Evolutionary conservation across 305 asterid genomes (phyloP), one percentile per base, ranked within the genome.

Genomic region (Withania somnifera): DNA sequence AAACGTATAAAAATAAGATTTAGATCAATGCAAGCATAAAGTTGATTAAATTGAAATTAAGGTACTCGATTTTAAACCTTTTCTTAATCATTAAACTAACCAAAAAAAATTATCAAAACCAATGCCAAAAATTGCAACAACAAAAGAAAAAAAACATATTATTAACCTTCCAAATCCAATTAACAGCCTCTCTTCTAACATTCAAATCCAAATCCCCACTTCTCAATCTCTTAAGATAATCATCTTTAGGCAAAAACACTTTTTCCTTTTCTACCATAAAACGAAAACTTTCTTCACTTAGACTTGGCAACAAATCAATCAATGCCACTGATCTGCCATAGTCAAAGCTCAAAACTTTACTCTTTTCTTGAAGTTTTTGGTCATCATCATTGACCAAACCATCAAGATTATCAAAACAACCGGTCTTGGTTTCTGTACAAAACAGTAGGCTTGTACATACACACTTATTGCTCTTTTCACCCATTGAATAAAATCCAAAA

Each of bases 111-210:
- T 19, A 51, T 51, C 57, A 52, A 52, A 52, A 84, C 34, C 36
- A 53, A 47, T 61, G 24, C 82, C 78, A 52, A 0, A 32, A 64
- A 3, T 34, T 34, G 38, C 38, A 34, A 34, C 38, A 34, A 34
- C 38, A 34, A 34, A 36, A 36, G 6, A 34, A 36, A 5, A 8
- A 38, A 81, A 79, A 85, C 30, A 19, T 86, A 85, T 32, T n/a
- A 28, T 57, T 75, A 57, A 95, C 98, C 98, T 93, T 92, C 83
- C 85, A 75, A 89, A 92, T 91, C 98, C 98, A 95, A 85, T 92
- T 94, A 88, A 93, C 82, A 60, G 98, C 94, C 78, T 90, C 90
- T 51, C 84, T 88, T 88, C 98, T 90, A 71, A 85, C 76, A 45
- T 90, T 88, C 87, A 86, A 76, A 88, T 93, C 97, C 84, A 92